Evolutionary conservation across 768 basidiomycete species (phyloP).

Genomic region (Podaxis carcinomalis): DNA sequence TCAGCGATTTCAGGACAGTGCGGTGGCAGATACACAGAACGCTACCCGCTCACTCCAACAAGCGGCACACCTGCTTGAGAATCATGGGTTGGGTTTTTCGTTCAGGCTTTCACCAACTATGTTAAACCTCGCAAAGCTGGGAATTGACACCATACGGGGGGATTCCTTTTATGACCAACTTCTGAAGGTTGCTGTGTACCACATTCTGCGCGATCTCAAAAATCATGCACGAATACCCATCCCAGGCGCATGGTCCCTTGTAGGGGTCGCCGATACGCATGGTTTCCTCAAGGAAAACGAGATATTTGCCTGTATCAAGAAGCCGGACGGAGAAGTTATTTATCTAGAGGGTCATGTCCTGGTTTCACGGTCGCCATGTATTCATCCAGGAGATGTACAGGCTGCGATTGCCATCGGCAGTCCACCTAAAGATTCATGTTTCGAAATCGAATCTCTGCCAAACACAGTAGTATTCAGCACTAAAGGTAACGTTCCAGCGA

Average conservation of each 20-base stretch:
- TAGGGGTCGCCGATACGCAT: slow-evolving; percentile 67
- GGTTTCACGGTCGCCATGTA: slow-evolving; percentile 60
- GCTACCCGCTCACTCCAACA: slow-evolving; percentile 37
- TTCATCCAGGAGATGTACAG: slow-evolving; percentile 65
- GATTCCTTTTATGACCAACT: slow-evolving; percentile 47
- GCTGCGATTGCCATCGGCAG: slow-evolving; percentile 51
- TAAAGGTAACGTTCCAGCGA: slow-evolving; percentile 32
- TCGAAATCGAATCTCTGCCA: slow-evolving; percentile 39
- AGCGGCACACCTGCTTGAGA: slow-evolving; percentile 47
- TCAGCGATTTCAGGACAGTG: slow-evolving; percentile 44
- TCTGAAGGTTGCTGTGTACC: slow-evolving; percentile 50
- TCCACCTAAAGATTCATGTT: slow-evolving; percentile 50
- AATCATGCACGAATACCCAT: slow-evolving; percentile 63
- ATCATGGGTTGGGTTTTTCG: slow-evolving; percentile 50
- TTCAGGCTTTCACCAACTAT: slow-evolving; percentile 52
- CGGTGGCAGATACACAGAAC: slow-evolving; percentile 39
- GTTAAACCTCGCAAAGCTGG: slow-evolving; percentile 42
- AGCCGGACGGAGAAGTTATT: slow-evolving; percentile 27
- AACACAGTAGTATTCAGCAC: slow-evolving; percentile 65
- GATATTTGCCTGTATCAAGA: slow-evolving; percentile 57
- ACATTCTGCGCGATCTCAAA: slow-evolving; percentile 60
- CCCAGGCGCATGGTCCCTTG: slow-evolving; percentile 56
- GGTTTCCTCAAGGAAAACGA: slow-evolving; percentile 44
- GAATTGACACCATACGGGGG: slow-evolving; percentile 26
- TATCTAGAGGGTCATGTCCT: slow-evolving; percentile 52